phyloP scores from a whole-genome alignment of 1,284 basidiomycete species.

The Veloboletus limbatus region DNA sequence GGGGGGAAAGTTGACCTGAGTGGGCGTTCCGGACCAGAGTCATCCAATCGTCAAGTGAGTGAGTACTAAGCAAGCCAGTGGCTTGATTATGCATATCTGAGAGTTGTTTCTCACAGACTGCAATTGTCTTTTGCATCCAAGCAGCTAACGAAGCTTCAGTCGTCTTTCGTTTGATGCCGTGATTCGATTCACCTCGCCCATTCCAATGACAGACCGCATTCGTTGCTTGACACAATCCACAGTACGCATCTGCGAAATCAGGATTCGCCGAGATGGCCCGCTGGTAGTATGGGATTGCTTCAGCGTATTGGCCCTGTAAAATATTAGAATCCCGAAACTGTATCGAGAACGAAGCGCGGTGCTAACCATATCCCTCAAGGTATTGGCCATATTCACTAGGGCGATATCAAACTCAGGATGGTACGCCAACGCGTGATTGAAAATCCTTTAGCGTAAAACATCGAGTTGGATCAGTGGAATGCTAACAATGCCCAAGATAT shows the following conservation, averaged over 20 bases:
- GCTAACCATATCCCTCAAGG: conserved; percentile 49
- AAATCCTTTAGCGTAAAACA: conserved; percentile 13
- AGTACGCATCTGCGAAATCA: conserved; percentile 54
- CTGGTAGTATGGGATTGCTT: conserved; percentile 54
- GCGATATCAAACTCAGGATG: conserved; percentile 62
- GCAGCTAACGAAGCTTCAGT: conserved; percentile 30
- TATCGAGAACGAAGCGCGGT: neutral
- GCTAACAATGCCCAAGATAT: neutral
- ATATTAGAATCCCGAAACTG: neutral
- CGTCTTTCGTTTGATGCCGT: conserved; percentile 14
- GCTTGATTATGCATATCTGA: conserved; percentile 40
- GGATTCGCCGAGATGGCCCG: conserved; percentile 53
- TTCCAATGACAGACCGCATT: conserved; percentile 57
- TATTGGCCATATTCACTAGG: conserved; percentile 61
- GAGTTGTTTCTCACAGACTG: conserved; percentile 49
- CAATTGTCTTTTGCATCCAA: conserved; percentile 48
- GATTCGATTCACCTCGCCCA: conserved; percentile 37
- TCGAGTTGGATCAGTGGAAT: conserved; percentile 8
- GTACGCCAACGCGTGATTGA: conserved; percentile 43
- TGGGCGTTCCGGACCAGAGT: conserved; percentile 36
- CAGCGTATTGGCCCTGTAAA: conserved; percentile 45
- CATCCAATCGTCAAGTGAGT: conserved; percentile 46
- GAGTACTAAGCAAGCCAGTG: conserved; percentile 37
- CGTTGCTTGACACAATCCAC: conserved; percentile 53
- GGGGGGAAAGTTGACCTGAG: conserved; percentile 26